A percentile compares a stretch with the other conserved stretches of the same genome.
Conservation (phyloP, 306 rosid species). For the Clitoria ternatea region DNA sequence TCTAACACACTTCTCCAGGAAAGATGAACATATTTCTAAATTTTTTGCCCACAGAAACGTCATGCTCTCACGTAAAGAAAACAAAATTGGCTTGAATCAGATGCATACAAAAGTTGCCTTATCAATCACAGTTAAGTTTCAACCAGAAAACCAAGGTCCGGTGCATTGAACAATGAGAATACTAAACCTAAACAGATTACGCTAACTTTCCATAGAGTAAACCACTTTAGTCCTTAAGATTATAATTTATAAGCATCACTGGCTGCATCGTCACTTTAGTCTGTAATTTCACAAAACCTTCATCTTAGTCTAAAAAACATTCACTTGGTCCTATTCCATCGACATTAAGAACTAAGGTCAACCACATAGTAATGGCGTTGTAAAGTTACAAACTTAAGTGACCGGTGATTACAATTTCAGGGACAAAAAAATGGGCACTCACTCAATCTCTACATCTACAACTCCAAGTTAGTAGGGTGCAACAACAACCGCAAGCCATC, state of each 20-base stretch:
- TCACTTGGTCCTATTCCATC: too few species aligned
- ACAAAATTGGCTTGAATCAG: slow-evolving; percentile 10
- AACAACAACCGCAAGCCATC: background rate
- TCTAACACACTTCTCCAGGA: background rate
- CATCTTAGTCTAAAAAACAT: background rate
- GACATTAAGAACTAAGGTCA: too few species aligned
- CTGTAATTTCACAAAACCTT: background rate
- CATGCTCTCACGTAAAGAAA: background rate
- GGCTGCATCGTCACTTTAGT: background rate
- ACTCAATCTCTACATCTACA: too few species aligned
- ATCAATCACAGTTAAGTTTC: slow-evolving; percentile 10
- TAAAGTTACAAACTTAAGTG: background rate
- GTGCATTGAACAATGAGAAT: background rate
- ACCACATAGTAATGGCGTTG: background rate
- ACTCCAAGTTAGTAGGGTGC: too few species aligned
- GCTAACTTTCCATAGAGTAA: background rate
- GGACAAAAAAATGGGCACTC: too few species aligned
- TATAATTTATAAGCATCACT: too few species aligned
- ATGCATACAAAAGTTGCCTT: background rate
- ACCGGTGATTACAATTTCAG: too few species aligned
- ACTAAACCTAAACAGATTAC: background rate
- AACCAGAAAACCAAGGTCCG: background rate
- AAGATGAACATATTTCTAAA: background rate
- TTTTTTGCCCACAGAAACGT: background rate
- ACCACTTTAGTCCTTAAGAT: background rate